These are phyloP conservation scores for Vanilla planifolia DNA, from an alignment of 106 monocot genomes.

Conservation along the genomic window DNA sequence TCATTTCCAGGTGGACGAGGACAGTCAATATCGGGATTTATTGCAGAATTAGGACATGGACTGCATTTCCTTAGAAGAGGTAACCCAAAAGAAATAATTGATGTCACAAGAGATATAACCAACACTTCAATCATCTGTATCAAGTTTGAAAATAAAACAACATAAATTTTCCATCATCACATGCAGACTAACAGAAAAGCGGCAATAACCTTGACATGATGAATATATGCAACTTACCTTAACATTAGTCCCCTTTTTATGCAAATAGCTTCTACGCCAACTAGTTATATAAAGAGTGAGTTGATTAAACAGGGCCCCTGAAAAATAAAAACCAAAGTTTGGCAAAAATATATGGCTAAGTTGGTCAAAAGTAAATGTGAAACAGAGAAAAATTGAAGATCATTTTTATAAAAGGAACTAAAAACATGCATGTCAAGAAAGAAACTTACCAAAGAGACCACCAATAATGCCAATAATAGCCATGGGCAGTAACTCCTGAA, in stretches of 20 bases:
- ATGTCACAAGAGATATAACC: conserved; percentile 80
- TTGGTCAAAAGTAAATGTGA: background rate
- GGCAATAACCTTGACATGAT: background rate
- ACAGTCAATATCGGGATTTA: conserved; percentile 80
- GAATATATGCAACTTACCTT: conserved; percentile 45
- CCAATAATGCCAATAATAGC: conserved; percentile 97
- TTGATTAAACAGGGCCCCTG: conserved; percentile 98
- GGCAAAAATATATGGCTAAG: background rate
- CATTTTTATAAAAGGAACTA: background rate
- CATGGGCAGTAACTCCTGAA: conserved; percentile 90
- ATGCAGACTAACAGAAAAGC: background rate
- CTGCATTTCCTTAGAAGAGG: conserved; percentile 94
- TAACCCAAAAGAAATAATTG: conserved; percentile 82
- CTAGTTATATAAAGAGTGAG: conserved; percentile 86
- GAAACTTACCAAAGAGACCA: conserved; percentile 76
- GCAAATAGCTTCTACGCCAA: conserved; percentile 82
- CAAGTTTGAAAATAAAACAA: conserved; percentile 6
- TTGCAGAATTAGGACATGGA: conserved; percentile 66
- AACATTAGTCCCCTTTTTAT: conserved; percentile 81
- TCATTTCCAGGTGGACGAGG: conserved; percentile 89
- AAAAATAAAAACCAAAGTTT: conserved; percentile 1
- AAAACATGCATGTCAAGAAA: background rate
- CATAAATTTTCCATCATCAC: background rate
- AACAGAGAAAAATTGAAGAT: background rate
- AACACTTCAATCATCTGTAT: conserved; percentile 88